A percentile compares a stretch with the other conserved stretches of the same genome.
Conservation (phyloP, 352 stramenopile genomes). For the Globisporangium cystogenes region DNA sequence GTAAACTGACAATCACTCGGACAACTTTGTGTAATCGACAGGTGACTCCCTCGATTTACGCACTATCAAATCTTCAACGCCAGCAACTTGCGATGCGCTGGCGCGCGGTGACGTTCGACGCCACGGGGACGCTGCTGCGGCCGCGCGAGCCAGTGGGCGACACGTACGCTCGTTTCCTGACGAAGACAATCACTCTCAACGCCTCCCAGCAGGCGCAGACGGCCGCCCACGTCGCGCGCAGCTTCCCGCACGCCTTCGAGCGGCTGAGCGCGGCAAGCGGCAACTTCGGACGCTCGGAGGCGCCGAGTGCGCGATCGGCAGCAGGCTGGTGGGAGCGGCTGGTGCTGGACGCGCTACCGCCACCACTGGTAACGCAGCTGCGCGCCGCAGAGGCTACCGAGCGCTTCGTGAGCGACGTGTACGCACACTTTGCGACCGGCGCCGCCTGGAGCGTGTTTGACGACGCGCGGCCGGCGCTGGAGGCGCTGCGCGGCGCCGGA, state of each 20-base stretch:
- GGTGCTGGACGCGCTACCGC: conserved; percentile 36
- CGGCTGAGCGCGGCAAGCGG: conserved; percentile 16
- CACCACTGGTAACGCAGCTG: conserved; percentile 14
- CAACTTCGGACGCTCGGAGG: conserved; percentile 38
- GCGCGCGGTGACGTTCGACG: conserved; percentile 54
- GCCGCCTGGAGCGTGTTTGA: conserved; percentile 60
- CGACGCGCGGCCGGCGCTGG: conserved; percentile 37
- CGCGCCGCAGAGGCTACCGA: conserved; percentile 8
- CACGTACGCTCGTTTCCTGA: conserved; percentile 50
- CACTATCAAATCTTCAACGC: too few species aligned
- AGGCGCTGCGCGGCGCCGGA: conserved; percentile 15
- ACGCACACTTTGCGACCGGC: conserved; percentile 39
- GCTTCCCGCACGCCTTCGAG: conserved; percentile 42
- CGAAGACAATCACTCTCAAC: conserved; percentile 26
- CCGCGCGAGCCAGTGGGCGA: conserved; percentile 32
- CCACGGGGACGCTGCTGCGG: conserved; percentile 63
- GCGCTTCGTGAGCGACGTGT: conserved; percentile 39
- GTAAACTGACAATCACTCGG: too few species aligned
- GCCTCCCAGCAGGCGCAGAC: conserved; percentile 10
- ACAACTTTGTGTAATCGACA: too few species aligned
- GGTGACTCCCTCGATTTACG: too few species aligned
- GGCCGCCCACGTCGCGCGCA: conserved; percentile 16
- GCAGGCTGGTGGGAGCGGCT: conserved; percentile 62
- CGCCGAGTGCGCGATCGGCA: conserved; percentile 1
- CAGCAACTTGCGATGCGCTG: too few species aligned